Evolutionary conservation across 441 rosid genomes (phyloP).

Genomic region (California macrophylla): DNA sequence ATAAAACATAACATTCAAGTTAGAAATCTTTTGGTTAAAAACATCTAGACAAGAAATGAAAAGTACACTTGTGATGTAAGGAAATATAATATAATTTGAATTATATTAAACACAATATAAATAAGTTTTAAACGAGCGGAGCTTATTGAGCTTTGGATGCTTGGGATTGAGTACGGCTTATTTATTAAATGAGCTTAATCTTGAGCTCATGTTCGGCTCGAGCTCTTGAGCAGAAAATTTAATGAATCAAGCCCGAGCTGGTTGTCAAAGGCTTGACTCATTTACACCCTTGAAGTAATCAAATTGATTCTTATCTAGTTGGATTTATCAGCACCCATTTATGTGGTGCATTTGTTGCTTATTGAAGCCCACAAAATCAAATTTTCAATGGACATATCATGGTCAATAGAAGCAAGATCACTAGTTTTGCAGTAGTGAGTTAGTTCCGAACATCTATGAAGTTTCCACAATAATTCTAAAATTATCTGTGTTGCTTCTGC

Average conservation of each 20-base stretch:
- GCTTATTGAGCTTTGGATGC: not conserved
- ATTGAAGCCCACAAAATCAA: not conserved
- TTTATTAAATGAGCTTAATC: too few relatives aligned
- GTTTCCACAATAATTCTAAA: not conserved
- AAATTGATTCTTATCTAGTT: not conserved
- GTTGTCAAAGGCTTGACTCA: not conserved
- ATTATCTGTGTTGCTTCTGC: conserved; percentile 18
- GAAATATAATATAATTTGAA: not conserved
- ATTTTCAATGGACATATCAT: not conserved
- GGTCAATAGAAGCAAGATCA: not conserved
- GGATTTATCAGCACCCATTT: not conserved
- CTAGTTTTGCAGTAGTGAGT: not conserved
- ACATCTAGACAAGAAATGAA: too few relatives aligned
- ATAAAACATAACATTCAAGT: too few relatives aligned
- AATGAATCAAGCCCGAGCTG: not conserved
- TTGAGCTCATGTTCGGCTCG: too few relatives aligned
- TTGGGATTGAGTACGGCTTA: not conserved
- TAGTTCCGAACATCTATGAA: not conserved
- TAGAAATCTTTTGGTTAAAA: too few relatives aligned
- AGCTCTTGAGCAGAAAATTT: too few relatives aligned
- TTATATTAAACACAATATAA: not conserved
- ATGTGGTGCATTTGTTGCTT: not conserved
- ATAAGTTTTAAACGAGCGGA: not conserved
- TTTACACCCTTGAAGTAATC: not conserved
- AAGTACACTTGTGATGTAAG: too few relatives aligned